These are phyloP conservation scores for Corymbia citriodora DNA, from an alignment of 441 rosid species.

Conservation along the genomic window DNA sequence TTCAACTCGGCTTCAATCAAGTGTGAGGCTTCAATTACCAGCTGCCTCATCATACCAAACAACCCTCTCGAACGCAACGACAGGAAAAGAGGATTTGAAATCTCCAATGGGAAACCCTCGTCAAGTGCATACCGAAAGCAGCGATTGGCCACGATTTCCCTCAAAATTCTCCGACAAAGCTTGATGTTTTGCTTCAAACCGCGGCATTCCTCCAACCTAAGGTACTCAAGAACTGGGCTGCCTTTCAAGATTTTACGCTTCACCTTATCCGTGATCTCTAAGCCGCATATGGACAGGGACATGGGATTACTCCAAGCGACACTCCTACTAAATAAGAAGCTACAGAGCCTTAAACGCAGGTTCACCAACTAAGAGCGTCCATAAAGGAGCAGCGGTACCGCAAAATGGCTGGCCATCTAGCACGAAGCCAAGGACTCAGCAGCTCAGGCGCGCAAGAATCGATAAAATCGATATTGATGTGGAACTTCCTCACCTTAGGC, in stretches of 20 bases:
- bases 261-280: neutral
- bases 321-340: neutral
- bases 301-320: neutral
- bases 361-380: neutral
- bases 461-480: no score
- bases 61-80: neutral
- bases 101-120: neutral
- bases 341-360: fast-evolving
- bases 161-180: neutral
- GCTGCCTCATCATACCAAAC: neutral
- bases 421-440: no score
- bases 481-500: no score
- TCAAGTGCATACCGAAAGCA: neutral
- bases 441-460: no score
- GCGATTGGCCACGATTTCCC: neutral
- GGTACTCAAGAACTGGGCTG: neutral
- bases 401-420: neutral
- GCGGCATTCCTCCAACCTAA: neutral
- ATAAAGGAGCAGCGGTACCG: neutral
- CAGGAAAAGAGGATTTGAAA: neutral
- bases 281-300: neutral
- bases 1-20: neutral
- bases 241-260: neutral
- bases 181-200: neutral
- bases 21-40: neutral